Evolutionary conservation across 2,329 filamentous ascomycete genomes (phyloP).

Genomic region (Colletotrichum melonis): DNA sequence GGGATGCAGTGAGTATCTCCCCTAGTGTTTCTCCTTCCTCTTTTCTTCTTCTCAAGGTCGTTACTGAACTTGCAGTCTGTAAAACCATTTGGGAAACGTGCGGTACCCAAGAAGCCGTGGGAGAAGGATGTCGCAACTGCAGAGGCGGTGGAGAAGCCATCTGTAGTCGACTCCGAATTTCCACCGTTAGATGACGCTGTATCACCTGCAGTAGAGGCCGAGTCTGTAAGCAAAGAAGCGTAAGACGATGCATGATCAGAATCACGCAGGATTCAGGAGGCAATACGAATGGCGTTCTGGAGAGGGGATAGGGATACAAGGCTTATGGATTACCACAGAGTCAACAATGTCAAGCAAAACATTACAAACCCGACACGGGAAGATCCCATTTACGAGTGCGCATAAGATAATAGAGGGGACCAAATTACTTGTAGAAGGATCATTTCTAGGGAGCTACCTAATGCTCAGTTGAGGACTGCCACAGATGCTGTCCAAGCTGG

Average conservation of each 20-base stretch:
- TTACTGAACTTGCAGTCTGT: slow-evolving; percentile 48
- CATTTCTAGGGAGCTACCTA: slow-evolving; percentile 31
- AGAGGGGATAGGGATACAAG: neutral
- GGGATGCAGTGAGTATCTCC: slow-evolving; percentile 69
- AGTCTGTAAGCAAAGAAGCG: neutral
- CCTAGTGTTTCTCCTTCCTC: neutral
- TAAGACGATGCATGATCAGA: neutral
- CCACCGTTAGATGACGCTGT: slow-evolving; percentile 42
- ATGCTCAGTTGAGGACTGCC: slow-evolving; percentile 33
- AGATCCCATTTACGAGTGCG: neutral
- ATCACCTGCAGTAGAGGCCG: neutral
- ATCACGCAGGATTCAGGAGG: neutral
- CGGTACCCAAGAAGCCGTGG: slow-evolving; percentile 77
- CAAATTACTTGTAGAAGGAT: neutral
- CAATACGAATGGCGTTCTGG: slow-evolving; percentile 8
- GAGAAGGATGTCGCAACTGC: slow-evolving; percentile 65
- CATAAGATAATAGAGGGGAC: neutral
- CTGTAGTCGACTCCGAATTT: slow-evolving; percentile 49
- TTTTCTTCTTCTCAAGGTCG: neutral
- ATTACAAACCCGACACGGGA: neutral
- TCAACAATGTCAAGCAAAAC: neutral
- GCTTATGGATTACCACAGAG: neutral
- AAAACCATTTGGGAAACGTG: slow-evolving; percentile 59
- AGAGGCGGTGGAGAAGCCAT: slow-evolving; percentile 11
- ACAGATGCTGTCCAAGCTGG: slow-evolving; percentile 32